Base-by-base conservation (phyloP, 2,329 filamentous ascomycete genomes). In the Capronia coronata region DNA sequence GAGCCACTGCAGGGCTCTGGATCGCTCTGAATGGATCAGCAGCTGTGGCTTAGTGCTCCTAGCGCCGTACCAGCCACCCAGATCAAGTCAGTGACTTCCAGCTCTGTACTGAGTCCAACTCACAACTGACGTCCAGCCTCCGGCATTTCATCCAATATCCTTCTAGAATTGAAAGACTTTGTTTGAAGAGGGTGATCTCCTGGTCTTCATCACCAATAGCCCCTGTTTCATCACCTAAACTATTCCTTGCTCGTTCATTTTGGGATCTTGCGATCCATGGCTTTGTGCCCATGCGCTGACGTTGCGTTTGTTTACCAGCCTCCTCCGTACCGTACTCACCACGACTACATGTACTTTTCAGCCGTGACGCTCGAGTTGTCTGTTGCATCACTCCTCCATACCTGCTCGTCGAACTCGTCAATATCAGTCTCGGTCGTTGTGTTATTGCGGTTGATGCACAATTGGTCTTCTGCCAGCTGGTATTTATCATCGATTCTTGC, bases 61-160 rank as follows among this genome's bases (percentile, higher is more conserved):
- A 45, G 34, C 41, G 41, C 41, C 22, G n/a, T 19, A 18, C 49
- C 49, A 51, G 49, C 49, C 49, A 51, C 49, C 48, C 4, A 23
- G 16, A 38, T 19, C 22, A 30, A 23, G 23, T 27, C 23, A 35
- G 7, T 30, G 5, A 18, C 13, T 18, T 14, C 14, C 42, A n/a
- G n/a, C n/a, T n/a, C n/a, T n/a, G n/a, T n/a, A n/a, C n/a, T n/a
- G n/a, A n/a, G n/a, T 16, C 14, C 8, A 27, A 10, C 10, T 35
- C 32, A 35, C 6, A 7, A 22, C 21, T n/a, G 18, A 13, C 25
- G 19, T 54, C 47, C 51, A 54, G 51, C 51, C 51, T 54, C 46
- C 39, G 16, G 41, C 19, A 40, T 48, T 48, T 46, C 38, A 19
- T 54, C 51, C 51, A 54, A 51, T 54, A 39, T 44, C 3, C 6